Base-by-base conservation (phyloP, 139 green algal genomes). In the Ulvella scutata region DNA sequence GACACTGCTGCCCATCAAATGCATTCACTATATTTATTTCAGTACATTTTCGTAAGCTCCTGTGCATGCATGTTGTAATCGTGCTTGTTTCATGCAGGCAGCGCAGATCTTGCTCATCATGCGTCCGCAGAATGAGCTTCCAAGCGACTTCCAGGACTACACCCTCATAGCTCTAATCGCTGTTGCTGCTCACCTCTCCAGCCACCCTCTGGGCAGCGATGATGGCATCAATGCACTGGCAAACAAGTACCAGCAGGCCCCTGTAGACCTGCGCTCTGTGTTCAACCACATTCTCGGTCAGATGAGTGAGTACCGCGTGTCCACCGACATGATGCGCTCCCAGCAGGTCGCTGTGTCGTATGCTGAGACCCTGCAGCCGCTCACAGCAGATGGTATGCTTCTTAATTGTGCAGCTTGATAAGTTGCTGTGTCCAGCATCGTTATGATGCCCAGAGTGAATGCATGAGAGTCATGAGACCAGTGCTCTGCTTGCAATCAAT, bases 121-220 rank as follows among this genome's bases (percentile, higher is more conserved):
- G 87, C 80, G 90, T 6, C 75, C 77, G 7, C 77, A 87, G 36
- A 72, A 79, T 2, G 89, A 94, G 80, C 76, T 83, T 0, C 82
- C 89, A 51, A 87, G 75, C 36, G 89, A 94, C 78, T 95, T 95
- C 85, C 86, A 88, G 79, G 89, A 94, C 78, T 94, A 95, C 82
- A 92, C 88, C 3, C 76, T 95, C 62, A 83, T 95, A 26, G 87
- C 90, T 3, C 72, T 94, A 6, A 74, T 67, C 13, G 51, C 51
- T 67, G 51, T 67, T n/a, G 51, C 51, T 36, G 51, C 51, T 67
- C 51, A 67, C 51, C 33, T 67, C n/a, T 67, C 51, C 7, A 26
- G 51, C 4, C 51, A 67, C 33, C 51, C 51, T 67, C 17, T 67
- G 10, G 51, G 51, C 10, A 67, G n/a, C 10, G 51, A 67, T 67